Conservation (phyloP, 2,329 filamentous ascomycete genomes). For the Lecanicillium sp. region DNA sequence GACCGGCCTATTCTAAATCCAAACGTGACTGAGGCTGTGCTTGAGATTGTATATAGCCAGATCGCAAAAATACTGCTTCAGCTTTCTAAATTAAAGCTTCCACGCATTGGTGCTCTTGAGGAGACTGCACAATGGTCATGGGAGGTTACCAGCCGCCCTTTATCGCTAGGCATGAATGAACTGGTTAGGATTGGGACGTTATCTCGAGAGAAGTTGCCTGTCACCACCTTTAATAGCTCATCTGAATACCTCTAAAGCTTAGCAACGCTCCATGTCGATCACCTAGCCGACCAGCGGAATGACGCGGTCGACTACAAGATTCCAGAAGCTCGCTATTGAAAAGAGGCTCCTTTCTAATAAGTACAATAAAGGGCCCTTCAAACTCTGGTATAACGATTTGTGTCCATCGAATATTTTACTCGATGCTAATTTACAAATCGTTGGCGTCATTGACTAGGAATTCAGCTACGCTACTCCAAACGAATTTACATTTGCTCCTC, state of each 20-base stretch:
- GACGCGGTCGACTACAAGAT: neutral
- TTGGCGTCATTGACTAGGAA: neutral
- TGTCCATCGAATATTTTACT: neutral
- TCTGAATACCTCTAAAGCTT: neutral
- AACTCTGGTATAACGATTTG: neutral
- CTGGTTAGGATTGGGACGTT: neutral
- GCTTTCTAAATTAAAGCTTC: neutral
- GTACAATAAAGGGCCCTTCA: neutral
- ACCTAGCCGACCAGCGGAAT: neutral
- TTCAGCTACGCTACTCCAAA: neutral
- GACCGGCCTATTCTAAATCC: constrained; percentile 2
- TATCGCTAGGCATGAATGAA: neutral
- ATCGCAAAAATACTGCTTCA: constrained; percentile 4
- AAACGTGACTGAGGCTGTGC: constrained; percentile 3
- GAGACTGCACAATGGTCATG: neutral
- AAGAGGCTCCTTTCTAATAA: no score
- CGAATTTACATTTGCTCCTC: neutral
- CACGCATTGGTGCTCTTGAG: neutral
- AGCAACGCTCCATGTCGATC: neutral
- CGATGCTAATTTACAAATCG: neutral
- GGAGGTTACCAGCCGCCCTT: neutral
- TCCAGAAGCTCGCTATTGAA: no score
- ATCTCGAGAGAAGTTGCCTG: neutral
- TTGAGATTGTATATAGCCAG: constrained; percentile 8
- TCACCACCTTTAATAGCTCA: neutral